Percentiles rank a stretch among this genome's conserved stretches.
Conservation (phyloP, 2,329 filamentous ascomycete genomes). For the Penicillium verrucosum region DNA sequence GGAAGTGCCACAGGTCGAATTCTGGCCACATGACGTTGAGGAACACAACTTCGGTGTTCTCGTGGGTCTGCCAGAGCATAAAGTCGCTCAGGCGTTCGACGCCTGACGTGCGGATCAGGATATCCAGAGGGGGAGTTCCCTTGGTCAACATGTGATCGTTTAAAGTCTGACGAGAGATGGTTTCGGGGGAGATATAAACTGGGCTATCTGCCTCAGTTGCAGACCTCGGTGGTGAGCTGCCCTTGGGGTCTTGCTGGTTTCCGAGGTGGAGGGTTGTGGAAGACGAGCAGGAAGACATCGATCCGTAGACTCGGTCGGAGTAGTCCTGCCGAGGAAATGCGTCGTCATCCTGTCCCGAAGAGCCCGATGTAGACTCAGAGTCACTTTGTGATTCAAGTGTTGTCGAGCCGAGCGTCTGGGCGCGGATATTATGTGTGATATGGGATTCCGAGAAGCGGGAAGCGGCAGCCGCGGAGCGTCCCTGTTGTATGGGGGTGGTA, state of each 20-base stretch:
- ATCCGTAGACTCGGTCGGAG: constrained; percentile 30
- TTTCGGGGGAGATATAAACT: constrained; percentile 72
- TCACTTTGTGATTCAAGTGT: constrained; percentile 44
- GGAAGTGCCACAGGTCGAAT: constrained; percentile 88
- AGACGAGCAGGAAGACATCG: constrained; percentile 40
- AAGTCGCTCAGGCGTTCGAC: constrained; percentile 93
- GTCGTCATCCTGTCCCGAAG: constrained; percentile 44
- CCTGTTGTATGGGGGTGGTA: constrained; percentile 62
- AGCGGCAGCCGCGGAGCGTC: constrained; percentile 27
- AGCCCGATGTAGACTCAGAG: constrained; percentile 45
- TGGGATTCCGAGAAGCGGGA: constrained; percentile 76
- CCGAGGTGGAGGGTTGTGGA: constrained; percentile 50
- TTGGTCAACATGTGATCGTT: constrained; percentile 85
- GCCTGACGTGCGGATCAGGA: constrained; percentile 88
- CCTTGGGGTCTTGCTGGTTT: constrained; percentile 34
- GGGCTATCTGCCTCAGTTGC: constrained; percentile 25
- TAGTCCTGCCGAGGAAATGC: constrained; percentile 31
- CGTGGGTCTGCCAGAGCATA: constrained; percentile 97
- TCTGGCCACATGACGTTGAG: constrained; percentile 92
- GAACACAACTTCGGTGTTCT: constrained; percentile 89
- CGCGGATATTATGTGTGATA: constrained; percentile 80
- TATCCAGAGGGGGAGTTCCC: constrained; percentile 79
- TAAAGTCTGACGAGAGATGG: constrained; percentile 77
- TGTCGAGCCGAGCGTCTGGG: constrained; percentile 49
- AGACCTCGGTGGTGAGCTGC: constrained; percentile 32